Base-by-base conservation (phyloP, 805 yeast genomes). In the Nakazawaea pomicola region DNA sequence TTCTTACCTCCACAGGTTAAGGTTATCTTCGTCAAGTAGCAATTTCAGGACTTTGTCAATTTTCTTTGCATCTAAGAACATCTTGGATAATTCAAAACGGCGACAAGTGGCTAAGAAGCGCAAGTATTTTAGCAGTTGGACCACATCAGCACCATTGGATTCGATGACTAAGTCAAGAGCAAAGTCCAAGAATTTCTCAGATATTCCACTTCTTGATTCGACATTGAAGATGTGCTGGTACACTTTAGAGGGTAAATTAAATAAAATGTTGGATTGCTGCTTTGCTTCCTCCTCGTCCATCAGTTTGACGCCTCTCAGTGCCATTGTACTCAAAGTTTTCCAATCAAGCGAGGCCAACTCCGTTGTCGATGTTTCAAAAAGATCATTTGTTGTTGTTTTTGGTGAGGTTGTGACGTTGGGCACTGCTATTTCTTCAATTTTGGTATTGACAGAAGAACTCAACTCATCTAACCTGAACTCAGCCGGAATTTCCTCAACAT, bases 151-250 rank as follows among this genome's bases (percentile, higher is more conserved):
- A n/a, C 8, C 18, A 6, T n/a, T n/a, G n/a, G n/a, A n/a, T n/a
- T n/a, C n/a, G n/a, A 24, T n/a, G 20, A 34, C 6, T 4, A 23
- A 17, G 6, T 34, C 30, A 6, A 34, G 21, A 5, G 24, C 18
- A 25, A 23, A 34, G 10, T 34, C 15, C 8, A 34, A 14, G 16
- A 34, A 34, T 15, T 6, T 9, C 5, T 14, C 30, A 6, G 29
- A 14, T 7, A 34, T 34, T 8, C 38, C 38, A 17, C 30, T 34
- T 24, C 38, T 23, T 14, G 38, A 34, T 24, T 34, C 17, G 4
- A 12, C n/a, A 12, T 33, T 23, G 29, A 34, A 34, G 9, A 34
- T 23, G 14, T 14, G 11, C 7, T 34, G 24, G 14, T 33, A 33
- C 10, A n/a, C 14, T 8, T 33, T 19, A 21, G 20, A 18, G 18